Conservation (phyloP, 2,329 filamentous ascomycete genomes). For the Paecilomyces niveus region DNA sequence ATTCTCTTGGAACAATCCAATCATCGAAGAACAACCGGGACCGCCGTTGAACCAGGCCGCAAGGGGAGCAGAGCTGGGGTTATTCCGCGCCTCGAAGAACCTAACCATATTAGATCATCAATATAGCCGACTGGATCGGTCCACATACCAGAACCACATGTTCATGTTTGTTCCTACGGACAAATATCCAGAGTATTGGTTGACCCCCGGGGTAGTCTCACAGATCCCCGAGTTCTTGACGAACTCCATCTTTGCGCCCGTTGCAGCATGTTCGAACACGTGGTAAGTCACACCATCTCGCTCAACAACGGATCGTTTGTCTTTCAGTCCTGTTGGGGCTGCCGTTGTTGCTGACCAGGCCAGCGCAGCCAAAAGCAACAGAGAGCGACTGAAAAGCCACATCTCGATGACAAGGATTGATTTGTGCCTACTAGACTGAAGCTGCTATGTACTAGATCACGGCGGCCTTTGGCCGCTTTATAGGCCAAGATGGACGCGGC, state of each 20-base stretch:
- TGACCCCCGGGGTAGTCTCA: slow-evolving; percentile 44
- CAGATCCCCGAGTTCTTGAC: slow-evolving; percentile 42
- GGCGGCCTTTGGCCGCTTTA: not conserved
- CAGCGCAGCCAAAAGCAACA: not conserved
- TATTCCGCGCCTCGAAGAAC: slow-evolving; percentile 49
- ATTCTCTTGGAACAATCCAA: slow-evolving; percentile 32
- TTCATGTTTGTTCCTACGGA: slow-evolving; percentile 38
- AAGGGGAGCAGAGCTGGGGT: slow-evolving; percentile 43
- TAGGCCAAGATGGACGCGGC: not conserved
- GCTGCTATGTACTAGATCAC: no score
- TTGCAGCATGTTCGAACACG: slow-evolving; percentile 44
- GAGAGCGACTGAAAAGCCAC: not conserved
- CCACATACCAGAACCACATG: slow-evolving; percentile 38
- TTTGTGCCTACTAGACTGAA: no score
- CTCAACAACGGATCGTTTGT: slow-evolving; percentile 24
- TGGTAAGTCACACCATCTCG: slow-evolving; percentile 36
- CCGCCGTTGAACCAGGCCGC: slow-evolving; percentile 52
- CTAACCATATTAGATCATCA: slow-evolving; percentile 27
- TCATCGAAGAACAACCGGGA: slow-evolving; percentile 46
- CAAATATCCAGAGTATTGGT: slow-evolving; percentile 47
- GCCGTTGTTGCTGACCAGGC: not conserved
- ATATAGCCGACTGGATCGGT: not conserved
- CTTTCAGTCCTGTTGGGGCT: slow-evolving; percentile 29
- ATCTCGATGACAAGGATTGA: not conserved
- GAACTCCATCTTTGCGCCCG: slow-evolving; percentile 39